Conservation (phyloP, 2,329 filamentous ascomycete species). For the Pseudogymnoascus sp. region DNA sequence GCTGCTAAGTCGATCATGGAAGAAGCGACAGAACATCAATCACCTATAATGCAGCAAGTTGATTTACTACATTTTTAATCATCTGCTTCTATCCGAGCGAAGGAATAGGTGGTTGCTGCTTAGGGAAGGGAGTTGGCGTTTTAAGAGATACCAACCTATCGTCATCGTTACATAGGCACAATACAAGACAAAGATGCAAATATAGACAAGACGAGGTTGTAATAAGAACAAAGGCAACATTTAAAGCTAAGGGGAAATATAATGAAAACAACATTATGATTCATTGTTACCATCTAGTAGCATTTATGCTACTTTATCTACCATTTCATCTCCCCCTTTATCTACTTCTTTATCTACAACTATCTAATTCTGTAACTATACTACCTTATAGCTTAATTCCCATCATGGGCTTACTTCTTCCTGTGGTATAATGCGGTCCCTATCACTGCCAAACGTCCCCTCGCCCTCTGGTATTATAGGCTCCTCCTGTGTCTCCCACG, state of each 20-base stretch:
- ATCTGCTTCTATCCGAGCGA: neutral
- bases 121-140: neutral
- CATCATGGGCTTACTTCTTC: constrained; percentile 14
- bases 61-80: constrained; percentile 2
- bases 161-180: neutral
- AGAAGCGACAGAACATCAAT: neutral
- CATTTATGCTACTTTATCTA: neutral
- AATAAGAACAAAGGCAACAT: neutral
- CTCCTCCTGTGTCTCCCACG: constrained; percentile 65
- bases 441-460: constrained; percentile 26
- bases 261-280: neutral
- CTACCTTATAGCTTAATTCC: neutral
- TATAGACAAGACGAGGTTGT: neutral
- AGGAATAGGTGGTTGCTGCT: neutral
- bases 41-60: neutral
- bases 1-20: neutral
- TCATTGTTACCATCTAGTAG: neutral
- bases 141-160: neutral
- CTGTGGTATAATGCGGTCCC: constrained; percentile 24
- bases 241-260: neutral
- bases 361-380: neutral
- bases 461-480: constrained; percentile 32
- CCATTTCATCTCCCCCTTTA: too few relatives aligned
- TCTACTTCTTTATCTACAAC: neutral
- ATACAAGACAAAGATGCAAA: neutral